Conservation (phyloP, 1,284 basidiomycete genomes). For the Athelia psychrophila region DNA sequence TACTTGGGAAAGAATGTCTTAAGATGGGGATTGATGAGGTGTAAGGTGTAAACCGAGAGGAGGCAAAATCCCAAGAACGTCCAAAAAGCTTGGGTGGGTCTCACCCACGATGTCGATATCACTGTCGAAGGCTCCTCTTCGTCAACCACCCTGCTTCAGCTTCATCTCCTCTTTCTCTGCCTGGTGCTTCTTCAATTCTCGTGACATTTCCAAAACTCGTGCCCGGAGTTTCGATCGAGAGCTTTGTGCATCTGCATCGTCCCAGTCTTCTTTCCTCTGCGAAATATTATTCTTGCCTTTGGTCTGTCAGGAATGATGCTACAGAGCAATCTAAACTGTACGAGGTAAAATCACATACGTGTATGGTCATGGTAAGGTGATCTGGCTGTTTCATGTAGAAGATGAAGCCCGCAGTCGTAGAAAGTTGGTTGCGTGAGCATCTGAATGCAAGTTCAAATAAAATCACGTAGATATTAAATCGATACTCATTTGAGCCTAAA, state of each 20-base stretch:
- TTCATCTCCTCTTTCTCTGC: constrained; percentile 31
- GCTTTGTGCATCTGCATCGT: constrained; percentile 29
- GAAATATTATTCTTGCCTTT: constrained; percentile 28
- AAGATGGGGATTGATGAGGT: too few relatives aligned
- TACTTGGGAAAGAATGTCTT: too few relatives aligned
- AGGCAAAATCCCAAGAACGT: too few relatives aligned
- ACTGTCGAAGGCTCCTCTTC: constrained; percentile 38
- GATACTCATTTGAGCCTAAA: constrained; percentile 42
- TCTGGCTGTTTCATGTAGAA: constrained; percentile 70
- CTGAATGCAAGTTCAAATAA: constrained; percentile 30
- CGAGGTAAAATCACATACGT: constrained; percentile 29
- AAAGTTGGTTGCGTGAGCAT: constrained; percentile 81
- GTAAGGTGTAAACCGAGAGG: too few relatives aligned
- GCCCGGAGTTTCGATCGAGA: constrained; percentile 33
- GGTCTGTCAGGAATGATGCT: not conserved
- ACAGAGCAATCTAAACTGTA: not conserved
- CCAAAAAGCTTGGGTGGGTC: not conserved
- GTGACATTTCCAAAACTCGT: constrained; percentile 35
- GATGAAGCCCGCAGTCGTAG: constrained; percentile 84
- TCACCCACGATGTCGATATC: constrained; percentile 43
- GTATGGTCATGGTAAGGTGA: constrained; percentile 40
- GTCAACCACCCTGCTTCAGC: constrained; percentile 19
- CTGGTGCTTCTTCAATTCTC: constrained; percentile 38
- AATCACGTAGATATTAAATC: constrained; percentile 2
- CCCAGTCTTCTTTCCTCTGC: constrained; percentile 49